Evolutionary conservation across 2,329 filamentous ascomycete genomes (phyloP), one percentile per base, ranked within the genome.

Genomic region (Aspergillus sp.): DNA sequence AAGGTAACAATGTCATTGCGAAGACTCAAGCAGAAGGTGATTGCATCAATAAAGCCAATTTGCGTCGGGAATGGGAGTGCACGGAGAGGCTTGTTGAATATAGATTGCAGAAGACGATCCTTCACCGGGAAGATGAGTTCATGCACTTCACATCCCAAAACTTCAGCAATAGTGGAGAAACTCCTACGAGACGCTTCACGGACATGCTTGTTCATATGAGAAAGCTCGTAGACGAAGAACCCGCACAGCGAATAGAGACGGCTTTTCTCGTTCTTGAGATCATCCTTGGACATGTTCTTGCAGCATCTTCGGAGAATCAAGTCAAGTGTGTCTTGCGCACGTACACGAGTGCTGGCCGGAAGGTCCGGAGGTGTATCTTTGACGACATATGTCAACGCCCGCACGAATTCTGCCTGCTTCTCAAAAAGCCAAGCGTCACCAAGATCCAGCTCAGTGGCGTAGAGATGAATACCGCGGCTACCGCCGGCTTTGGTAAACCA

Each of bases 401-500:
- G 87, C 58, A 95, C 88, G 66, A 97, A 93, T 58, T 98, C 92
- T 53, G 89, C 85, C 70, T 97, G 92, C 66, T 91, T 89, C 12
- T 88, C 84, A 19, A 86, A 82, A 34, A 99, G 81, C 91, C 95
- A 99, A 1, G 80, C 73, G 67, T 96, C 90, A 42, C 91, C 91
- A 47, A 99, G 82, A 53, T 93, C 87, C 55, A 98, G 80, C 65
- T 93, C 89, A 2, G 90, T 93, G 33, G 93, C 87, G 57, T 99
- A 79, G 56, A 96, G 88, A 68, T 90, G 89, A 67, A 99, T 97
- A 55, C 96, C 96, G 19, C 93, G 79, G 54, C 90, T 93, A 40
- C 95, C 95, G 49, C 93, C 95, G 39, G 92, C 90, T 76, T 99
- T 99, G 52, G 93, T 93, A 70, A 96, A 99, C 95, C 96, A 99